Conservation (phyloP, 164 flowering plant genomes). For the Vitis labrusca region DNA sequence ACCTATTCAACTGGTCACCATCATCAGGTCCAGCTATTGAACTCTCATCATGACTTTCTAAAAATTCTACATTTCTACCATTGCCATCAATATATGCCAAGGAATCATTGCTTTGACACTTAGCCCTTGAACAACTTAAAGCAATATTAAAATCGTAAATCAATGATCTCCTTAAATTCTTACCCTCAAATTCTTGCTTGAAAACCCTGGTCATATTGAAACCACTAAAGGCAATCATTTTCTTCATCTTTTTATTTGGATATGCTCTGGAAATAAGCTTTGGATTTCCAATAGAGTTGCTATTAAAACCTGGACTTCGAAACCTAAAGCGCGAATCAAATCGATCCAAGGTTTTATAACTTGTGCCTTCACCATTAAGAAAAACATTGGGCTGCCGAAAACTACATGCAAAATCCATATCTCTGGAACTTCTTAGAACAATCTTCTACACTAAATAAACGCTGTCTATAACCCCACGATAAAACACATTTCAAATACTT, state of each 20-base stretch:
- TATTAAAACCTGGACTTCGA: conserved; percentile 21
- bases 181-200: conserved; percentile 16
- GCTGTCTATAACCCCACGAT: background rate
- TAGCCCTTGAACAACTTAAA: conserved; percentile 17
- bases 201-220: conserved; percentile 8
- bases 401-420: conserved; percentile 60
- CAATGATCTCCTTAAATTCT: conserved; percentile 5
- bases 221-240: conserved; percentile 8
- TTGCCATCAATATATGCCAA: conserved; percentile 58
- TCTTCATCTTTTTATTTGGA: conserved; percentile 22
- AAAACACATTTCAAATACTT: conserved; percentile 2
- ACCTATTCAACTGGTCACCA: conserved; percentile 20
- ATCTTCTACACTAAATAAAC: background rate
- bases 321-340: conserved; percentile 16
- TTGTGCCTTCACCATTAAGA: conserved; percentile 24
- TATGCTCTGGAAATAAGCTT: conserved; percentile 14
- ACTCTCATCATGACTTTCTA: conserved; percentile 26
- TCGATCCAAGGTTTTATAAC: conserved; percentile 22
- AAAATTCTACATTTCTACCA: conserved; percentile 39
- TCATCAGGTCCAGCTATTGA: conserved; percentile 10
- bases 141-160: conserved; percentile 14
- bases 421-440: conserved; percentile 3
- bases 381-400: conserved; percentile 40
- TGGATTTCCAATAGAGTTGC: conserved; percentile 17
- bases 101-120: conserved; percentile 70